A percentile compares a stretch with the other conserved stretches of the same genome.
Conservation (phyloP, 306 rosid species). For the Castanea crenata region DNA sequence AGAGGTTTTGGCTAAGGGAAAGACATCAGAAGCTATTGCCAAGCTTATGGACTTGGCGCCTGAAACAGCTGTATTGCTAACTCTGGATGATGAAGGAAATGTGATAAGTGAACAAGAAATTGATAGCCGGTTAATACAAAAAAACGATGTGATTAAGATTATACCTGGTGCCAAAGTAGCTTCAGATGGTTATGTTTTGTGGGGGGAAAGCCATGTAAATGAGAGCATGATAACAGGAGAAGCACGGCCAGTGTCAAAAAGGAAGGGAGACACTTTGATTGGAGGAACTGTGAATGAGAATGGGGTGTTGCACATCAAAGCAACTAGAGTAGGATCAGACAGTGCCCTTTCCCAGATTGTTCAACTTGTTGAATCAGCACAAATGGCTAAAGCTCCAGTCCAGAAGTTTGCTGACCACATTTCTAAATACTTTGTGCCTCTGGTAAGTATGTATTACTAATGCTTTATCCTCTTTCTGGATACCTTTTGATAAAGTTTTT, state of each 20-base stretch:
- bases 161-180: slow-evolving; percentile 77
- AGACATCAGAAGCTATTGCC: slow-evolving; percentile 80
- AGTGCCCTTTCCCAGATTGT: slow-evolving; percentile 81
- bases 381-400: slow-evolving; percentile 92
- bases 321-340: slow-evolving; percentile 82
- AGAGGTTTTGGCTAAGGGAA: slow-evolving; percentile 81
- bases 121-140: slow-evolving; percentile 63
- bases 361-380: slow-evolving; percentile 82
- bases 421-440: slow-evolving; percentile 80
- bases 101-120: slow-evolving; percentile 53
- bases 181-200: slow-evolving; percentile 60
- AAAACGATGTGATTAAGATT: slow-evolving; percentile 62
- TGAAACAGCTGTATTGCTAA: slow-evolving; percentile 52
- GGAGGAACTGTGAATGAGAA: slow-evolving; percentile 87
- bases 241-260: slow-evolving; percentile 55
- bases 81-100: slow-evolving; percentile 46
- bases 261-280: slow-evolving; percentile 59
- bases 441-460: slow-evolving; percentile 32
- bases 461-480: background rate
- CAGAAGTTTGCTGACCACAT: slow-evolving; percentile 80
- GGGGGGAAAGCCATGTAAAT: slow-evolving; percentile 81
- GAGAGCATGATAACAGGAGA: slow-evolving; percentile 95
- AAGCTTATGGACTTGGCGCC: slow-evolving; percentile 81
- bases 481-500: background rate
- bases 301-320: slow-evolving; percentile 70